Base-by-base conservation (phyloP, 805 yeast species). In the Grigorovia jiainica region DNA sequence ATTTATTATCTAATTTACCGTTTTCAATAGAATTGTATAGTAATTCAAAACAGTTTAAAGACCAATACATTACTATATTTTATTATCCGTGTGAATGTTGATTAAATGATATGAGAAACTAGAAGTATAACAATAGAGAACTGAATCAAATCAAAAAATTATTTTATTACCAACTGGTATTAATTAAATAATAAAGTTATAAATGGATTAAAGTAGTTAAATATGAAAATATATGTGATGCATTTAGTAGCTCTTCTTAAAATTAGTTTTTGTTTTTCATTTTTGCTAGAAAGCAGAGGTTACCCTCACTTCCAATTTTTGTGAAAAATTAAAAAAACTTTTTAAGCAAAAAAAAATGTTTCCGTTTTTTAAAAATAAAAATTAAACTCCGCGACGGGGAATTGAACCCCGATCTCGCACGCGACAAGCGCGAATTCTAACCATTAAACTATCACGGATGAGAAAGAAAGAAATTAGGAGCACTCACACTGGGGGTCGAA, bases 401-500 rank as follows among this genome's bases (percentile, higher is more conserved):
- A 36, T 36, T 36, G 38, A 36, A 36, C 38, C 38, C 38, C 38
- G 38, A 36, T 36, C 38, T 36, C 19, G 38, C 38, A 36, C 38
- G 38, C 38, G 38, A 36, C 38, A 36, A 36, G 38, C 38, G 38
- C 38, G 27, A 23, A 36, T 36, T 36, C 38, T 36, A 23, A 36
- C 38, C 38, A 36, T 36, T 36, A 36, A 36, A 36, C 38, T 36
- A 36, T 36, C 38, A 36, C 38, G 38, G 38, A 36, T n/a, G 7
- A 11, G 25, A 34, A 34, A 11, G 25, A 34, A 34, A 23, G 24
- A 34, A 34, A 20, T 20, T 20, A 20, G 25, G 44, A 58, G 63
- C 71, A 66, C 72, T 68, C 72, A 67, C 66, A 68, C 70, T 64
- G 73, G 72, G 73, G 73, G 73, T 68, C 73, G 73, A 68, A 68